These are phyloP conservation scores for Phlebiopsis gigantea DNA, from an alignment of 768 basidiomycete genomes.

Conservation along the genomic window DNA sequence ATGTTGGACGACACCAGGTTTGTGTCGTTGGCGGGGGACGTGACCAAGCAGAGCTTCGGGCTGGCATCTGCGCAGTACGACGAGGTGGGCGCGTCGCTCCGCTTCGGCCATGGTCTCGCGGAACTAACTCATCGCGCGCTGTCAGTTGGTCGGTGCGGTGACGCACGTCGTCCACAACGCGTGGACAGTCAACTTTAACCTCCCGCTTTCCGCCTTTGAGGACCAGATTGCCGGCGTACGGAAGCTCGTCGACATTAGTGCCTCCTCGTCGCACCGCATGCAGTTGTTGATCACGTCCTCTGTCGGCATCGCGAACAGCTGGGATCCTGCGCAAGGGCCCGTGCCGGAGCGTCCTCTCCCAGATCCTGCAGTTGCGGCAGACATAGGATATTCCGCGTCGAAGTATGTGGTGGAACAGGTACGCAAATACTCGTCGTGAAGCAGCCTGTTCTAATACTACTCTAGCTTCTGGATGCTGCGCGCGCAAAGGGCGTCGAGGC, in stretches of 20 bases:
- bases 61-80: background rate
- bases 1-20: constrained; percentile 6
- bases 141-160: constrained; percentile 1
- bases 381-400: constrained; percentile 33
- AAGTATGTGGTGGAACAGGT: constrained; percentile 39
- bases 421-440: background rate
- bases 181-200: constrained; percentile 33
- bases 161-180: constrained; percentile 15
- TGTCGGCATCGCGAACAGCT: constrained; percentile 24
- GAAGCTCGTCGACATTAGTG: constrained; percentile 30
- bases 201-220: constrained; percentile 27
- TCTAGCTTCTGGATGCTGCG: constrained; percentile 10
- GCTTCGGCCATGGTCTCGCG: background rate
- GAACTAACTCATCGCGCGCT: background rate
- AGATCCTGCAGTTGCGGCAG: constrained; percentile 25
- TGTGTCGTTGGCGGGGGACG: constrained; percentile 4
- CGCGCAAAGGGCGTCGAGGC: constrained; percentile 1
- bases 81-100: constrained; percentile 2
- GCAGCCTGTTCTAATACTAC: background rate
- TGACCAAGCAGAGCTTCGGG: constrained; percentile 7
- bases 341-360: constrained; percentile 23
- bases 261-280: constrained; percentile 19
- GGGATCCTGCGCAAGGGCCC: constrained; percentile 2
- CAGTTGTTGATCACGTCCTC: constrained; percentile 30
- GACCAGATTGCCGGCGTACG: constrained; percentile 24